Conservation (phyloP, 2,329 filamentous ascomycete species). For the Penicillium corylophilum region DNA sequence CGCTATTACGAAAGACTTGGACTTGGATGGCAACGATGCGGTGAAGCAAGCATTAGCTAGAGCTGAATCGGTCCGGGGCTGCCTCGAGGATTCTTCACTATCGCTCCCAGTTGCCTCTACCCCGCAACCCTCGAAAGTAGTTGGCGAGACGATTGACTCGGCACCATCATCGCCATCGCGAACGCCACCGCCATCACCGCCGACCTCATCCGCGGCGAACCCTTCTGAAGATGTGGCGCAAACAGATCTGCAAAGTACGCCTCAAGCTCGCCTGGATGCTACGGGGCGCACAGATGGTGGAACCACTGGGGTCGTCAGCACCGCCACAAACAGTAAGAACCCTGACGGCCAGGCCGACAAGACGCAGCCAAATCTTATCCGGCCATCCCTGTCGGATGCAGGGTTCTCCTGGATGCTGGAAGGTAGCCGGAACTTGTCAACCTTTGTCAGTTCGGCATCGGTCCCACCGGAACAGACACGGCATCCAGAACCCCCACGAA, state of each 20-base stretch:
- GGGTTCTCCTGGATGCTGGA: constrained; percentile 54
- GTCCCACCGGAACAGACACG: constrained; percentile 45
- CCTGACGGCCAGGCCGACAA: constrained; percentile 14
- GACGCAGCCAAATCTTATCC: constrained; percentile 25
- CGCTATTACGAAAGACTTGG: constrained; percentile 24
- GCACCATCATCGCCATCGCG: neutral
- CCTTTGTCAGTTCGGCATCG: constrained; percentile 48
- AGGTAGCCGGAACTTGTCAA: constrained; percentile 43
- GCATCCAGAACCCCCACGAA: constrained; percentile 30
- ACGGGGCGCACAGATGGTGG: constrained; percentile 9
- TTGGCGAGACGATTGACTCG: constrained; percentile 3
- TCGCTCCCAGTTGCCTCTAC: constrained; percentile 28
- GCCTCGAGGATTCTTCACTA: constrained; percentile 42
- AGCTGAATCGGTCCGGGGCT: constrained; percentile 45
- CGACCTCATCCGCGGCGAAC: neutral
- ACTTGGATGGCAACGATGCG: constrained; percentile 27
- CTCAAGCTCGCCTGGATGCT: constrained; percentile 6
- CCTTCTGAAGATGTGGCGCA: constrained; percentile 2
- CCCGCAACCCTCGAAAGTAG: constrained; percentile 4
- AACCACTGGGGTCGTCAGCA: constrained; percentile 8
- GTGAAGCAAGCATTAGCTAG: constrained; percentile 41
- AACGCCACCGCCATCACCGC: neutral
- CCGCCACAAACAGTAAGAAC: constrained; percentile 4
- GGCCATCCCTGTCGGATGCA: constrained; percentile 46
- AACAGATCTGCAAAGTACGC: constrained; percentile 5